Evolutionary conservation across 192 early-diverging fungal genomes (phyloP).

Genomic region (Coemansia reversa): DNA sequence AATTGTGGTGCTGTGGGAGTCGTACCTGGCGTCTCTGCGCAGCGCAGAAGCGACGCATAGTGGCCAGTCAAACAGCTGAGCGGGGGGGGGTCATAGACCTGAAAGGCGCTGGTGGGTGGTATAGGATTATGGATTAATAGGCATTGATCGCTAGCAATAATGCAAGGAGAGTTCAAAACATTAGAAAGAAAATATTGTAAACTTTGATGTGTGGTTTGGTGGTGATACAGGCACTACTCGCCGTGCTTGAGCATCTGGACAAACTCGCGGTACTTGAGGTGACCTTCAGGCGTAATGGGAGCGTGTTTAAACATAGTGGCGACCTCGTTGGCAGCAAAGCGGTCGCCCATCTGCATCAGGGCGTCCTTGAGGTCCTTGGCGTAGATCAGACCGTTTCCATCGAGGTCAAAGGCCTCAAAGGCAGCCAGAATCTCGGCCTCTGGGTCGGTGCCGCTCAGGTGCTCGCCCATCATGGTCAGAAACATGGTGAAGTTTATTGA

Average conservation of each 20-base stretch:
- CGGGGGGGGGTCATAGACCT: not conserved
- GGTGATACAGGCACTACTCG: constrained; percentile 20
- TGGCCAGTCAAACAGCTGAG: constrained; percentile 7
- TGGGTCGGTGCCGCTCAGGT: constrained; percentile 86
- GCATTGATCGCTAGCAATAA: too few species aligned
- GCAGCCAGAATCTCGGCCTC: constrained; percentile 88
- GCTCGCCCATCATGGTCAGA: constrained; percentile 92
- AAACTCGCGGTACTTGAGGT: constrained; percentile 92
- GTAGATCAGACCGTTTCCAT: constrained; percentile 75
- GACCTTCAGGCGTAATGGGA: constrained; percentile 68
- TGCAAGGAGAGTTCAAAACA: not conserved
- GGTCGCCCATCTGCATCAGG: constrained; percentile 92
- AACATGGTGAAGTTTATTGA: constrained; percentile 99
- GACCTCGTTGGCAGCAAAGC: constrained; percentile 90
- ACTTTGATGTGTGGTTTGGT: not conserved
- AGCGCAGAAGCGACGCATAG: constrained; percentile 15
- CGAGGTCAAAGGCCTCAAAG: constrained; percentile 91
- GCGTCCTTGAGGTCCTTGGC: constrained; percentile 78
- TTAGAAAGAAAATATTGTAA: not conserved
- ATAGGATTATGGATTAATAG: not conserved
- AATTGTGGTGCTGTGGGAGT: constrained; percentile 60
- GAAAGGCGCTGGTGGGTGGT: not conserved
- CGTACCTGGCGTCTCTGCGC: constrained; percentile 45
- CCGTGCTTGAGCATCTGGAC: constrained; percentile 90
- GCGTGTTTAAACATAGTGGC: constrained; percentile 93